These are phyloP conservation scores for Xylariaceae sp. DNA, from an alignment of 2,329 filamentous ascomycete species.

Conservation along the genomic window DNA sequence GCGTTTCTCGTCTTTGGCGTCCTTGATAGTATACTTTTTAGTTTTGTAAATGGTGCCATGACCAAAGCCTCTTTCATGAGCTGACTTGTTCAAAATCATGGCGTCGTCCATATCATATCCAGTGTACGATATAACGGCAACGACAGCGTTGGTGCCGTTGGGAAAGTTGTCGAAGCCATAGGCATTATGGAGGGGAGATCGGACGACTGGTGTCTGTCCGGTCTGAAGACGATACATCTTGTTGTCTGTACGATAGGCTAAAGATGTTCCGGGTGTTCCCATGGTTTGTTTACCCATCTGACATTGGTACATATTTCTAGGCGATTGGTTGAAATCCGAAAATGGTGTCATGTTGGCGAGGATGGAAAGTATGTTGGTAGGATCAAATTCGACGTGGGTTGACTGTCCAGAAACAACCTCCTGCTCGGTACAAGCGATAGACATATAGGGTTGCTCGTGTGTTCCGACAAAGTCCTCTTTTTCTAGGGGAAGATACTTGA, in stretches of 20 bases:
- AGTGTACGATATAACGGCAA: conserved; percentile 97
- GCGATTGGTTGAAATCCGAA: conserved; percentile 97
- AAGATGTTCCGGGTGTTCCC: conserved; percentile 87
- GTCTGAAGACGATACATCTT: conserved; percentile 94
- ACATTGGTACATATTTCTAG: conserved; percentile 98
- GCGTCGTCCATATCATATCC: conserved; percentile 99
- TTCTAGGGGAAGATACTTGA: conserved; percentile 85
- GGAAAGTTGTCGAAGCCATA: conserved; percentile 98
- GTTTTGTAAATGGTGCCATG: conserved; percentile 98
- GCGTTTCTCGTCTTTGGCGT: conserved; percentile 76
- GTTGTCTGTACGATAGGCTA: conserved; percentile 90
- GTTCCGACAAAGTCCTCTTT: conserved; percentile 87
- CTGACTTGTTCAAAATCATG: conserved; percentile 98
- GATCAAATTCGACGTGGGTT: conserved; percentile 90
- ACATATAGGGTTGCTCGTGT: conserved; percentile 97
- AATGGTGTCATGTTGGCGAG: conserved; percentile 98
- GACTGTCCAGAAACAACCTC: conserved; percentile 87
- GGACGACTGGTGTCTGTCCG: conserved; percentile 90
- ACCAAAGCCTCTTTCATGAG: conserved; percentile 92
- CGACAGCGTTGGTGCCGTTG: conserved; percentile 91
- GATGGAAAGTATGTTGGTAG: conserved; percentile 96
- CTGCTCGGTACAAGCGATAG: conserved; percentile 84
- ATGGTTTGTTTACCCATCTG: conserved; percentile 99
- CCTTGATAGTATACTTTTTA: conserved; percentile 83
- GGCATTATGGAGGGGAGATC: conserved; percentile 87